Evolutionary conservation across 1,284 basidiomycete genomes (phyloP), one percentile per base, ranked within the genome.

Genomic region (Thecaphora thlaspeos): DNA sequence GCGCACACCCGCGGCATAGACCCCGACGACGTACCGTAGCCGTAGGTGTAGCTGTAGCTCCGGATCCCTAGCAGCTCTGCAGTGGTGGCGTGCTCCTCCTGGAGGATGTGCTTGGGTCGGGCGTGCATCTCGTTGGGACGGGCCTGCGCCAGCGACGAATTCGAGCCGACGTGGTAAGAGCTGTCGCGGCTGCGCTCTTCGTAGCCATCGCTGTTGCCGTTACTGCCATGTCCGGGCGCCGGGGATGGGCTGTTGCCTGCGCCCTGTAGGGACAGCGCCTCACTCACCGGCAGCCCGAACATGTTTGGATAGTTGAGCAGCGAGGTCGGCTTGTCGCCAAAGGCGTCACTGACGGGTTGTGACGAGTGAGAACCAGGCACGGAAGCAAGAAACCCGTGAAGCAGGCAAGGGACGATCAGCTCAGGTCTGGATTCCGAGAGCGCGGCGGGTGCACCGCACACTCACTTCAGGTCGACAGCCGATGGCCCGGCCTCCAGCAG

Each of bases 1-100:
- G 26, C 7, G 26, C 26, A 28, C 26, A 28, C 26, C 7, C 11
- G 26, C 11, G 26, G 26, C 7, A 28, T 28, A 11, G 26, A 11
- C 26, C 26, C 36, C 8, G 17, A 7, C 36, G 18, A 37, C 36
- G 7, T 15, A 37, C 36, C 36, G 24, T 62, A 67, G 9, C 63
- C 63, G 38, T 58, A 67, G 10, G 63, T 62, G 46, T 62, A 67
- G 9, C 49, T 55, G 47, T 67, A 61, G 11, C 43, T 36, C 15
- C 34, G 46, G 1, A 47, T 34, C 1, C 53, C 63, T 19, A 48
- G 50, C 39, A 62, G 41, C 34, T 53, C 55, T 4, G 59, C 40
- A 1, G 55, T 49, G 2, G 59, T 62, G 7, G 55, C 58, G 32
- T 45, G 30, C 19, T 62, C 63, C 37, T 67, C 63, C 10, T 62